Percentiles rank a stretch among this genome's conserved stretches.
phyloP scores from a whole-genome alignment of 768 basidiomycete species.

The Mycena venus region DNA sequence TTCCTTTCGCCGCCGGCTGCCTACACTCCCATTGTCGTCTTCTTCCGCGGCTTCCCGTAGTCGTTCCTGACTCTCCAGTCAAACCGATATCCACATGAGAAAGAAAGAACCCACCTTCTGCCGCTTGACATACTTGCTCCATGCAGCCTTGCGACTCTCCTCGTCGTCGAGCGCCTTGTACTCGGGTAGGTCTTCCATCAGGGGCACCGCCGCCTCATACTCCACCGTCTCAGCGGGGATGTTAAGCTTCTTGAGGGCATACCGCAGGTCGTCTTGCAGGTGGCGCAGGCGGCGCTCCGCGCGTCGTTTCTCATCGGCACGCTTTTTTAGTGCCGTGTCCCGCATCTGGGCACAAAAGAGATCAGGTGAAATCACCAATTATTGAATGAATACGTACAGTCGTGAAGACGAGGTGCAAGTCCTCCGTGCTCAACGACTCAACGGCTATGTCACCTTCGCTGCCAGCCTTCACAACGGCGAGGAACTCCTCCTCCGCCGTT shows the following conservation, averaged over 20 bases:
- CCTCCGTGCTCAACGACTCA: slow-evolving; percentile 61
- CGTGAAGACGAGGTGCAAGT: slow-evolving; percentile 70
- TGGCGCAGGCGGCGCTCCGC: slow-evolving; percentile 88
- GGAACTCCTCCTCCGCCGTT: slow-evolving; percentile 77
- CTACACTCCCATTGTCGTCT: slow-evolving; percentile 86
- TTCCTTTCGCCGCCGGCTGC: slow-evolving; percentile 81
- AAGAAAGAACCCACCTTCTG: slow-evolving; percentile 75
- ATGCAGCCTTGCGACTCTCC: slow-evolving; percentile 85
- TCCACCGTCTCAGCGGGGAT: slow-evolving; percentile 77
- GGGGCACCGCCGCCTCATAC: slow-evolving; percentile 69
- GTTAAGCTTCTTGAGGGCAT: slow-evolving; percentile 89
- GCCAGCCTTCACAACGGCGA: slow-evolving; percentile 62
- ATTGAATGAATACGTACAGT: slow-evolving; percentile 62
- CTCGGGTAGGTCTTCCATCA: slow-evolving; percentile 87
- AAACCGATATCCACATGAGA: not conserved
- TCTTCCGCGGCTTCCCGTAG: slow-evolving; percentile 83
- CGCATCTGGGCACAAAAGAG: slow-evolving; percentile 67
- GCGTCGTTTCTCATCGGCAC: slow-evolving; percentile 89
- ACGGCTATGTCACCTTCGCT: slow-evolving; percentile 65
- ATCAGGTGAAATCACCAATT: not conserved
- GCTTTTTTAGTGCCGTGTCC: slow-evolving; percentile 76
- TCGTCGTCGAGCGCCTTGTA: slow-evolving; percentile 91
- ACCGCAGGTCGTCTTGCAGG: slow-evolving; percentile 94
- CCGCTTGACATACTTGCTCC: slow-evolving; percentile 88
- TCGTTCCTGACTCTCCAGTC: slow-evolving; percentile 69